phyloP scores from a whole-genome alignment of 164 flowering plant genomes.

The Macadamia tetraphylla region DNA sequence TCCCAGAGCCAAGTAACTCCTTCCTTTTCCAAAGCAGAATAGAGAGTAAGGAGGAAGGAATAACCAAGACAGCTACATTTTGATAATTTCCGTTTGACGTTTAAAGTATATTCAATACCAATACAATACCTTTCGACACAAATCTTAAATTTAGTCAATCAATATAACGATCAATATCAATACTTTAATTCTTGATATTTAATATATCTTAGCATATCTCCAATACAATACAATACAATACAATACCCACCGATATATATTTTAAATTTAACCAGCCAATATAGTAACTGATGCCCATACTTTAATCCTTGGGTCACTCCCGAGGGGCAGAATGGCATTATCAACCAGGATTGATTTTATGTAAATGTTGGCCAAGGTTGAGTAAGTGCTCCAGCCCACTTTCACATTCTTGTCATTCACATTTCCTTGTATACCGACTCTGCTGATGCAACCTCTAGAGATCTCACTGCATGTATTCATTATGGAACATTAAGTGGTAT shows the following conservation, averaged over 20 bases:
- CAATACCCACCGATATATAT: no score
- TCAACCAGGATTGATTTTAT: constrained; percentile 23
- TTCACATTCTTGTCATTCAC: constrained; percentile 35
- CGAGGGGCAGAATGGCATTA: constrained; percentile 36
- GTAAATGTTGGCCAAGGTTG: constrained; percentile 46
- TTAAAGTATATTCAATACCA: no score
- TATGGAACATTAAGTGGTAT: constrained; percentile 46
- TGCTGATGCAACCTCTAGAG: constrained; percentile 27
- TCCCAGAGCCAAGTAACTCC: constrained; percentile 54
- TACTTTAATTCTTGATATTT: no score
- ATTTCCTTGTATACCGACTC: constrained; percentile 44
- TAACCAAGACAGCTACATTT: constrained; percentile 36
- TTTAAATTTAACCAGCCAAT: no score
- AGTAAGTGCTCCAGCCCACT: constrained; percentile 50
- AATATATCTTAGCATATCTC: no score
- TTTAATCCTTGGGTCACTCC: constrained; percentile 5
- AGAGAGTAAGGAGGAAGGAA: constrained; percentile 42
- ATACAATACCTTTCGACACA: no score
- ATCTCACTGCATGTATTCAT: constrained; percentile 38
- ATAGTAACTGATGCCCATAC: no score
- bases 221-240: no score
- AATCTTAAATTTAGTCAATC: no score
- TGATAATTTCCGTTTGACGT: constrained; percentile 38
- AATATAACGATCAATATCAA: no score
- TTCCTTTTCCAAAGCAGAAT: constrained; percentile 38